Percentiles rank a stretch among this genome's conserved stretches.
phyloP scores from a whole-genome alignment of 2,329 filamentous ascomycete species.

The Penicillium sp. region DNA sequence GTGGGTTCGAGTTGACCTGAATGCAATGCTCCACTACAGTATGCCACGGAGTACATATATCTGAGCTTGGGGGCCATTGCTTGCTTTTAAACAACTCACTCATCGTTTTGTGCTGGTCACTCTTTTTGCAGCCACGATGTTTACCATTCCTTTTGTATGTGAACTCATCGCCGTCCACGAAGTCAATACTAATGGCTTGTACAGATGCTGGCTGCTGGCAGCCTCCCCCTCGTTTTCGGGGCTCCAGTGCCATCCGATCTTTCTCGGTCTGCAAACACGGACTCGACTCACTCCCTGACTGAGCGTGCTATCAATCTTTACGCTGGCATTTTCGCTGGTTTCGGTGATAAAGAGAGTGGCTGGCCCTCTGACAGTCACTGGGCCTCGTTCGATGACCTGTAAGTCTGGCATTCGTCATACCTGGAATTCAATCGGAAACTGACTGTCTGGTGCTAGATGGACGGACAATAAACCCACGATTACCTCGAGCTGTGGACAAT shows the following conservation, averaged over 20 bases:
- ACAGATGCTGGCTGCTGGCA: constrained; percentile 29
- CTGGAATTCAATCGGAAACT: background rate
- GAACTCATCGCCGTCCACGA: too few relatives aligned
- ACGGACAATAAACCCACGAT: constrained; percentile 12
- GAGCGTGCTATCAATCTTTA: constrained; percentile 15
- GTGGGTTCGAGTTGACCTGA: too few relatives aligned
- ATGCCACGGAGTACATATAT: too few relatives aligned
- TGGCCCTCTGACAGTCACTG: constrained; percentile 23
- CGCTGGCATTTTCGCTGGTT: constrained; percentile 17
- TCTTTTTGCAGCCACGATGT: constrained; percentile 16
- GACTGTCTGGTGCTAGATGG: constrained; percentile 2
- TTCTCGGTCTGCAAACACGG: constrained; percentile 14
- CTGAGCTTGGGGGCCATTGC: too few relatives aligned
- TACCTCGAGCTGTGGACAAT: constrained; percentile 17
- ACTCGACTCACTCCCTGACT: constrained; percentile 16
- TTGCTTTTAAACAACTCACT: constrained; percentile 15
- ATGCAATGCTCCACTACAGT: too few relatives aligned
- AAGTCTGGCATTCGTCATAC: constrained; percentile 1
- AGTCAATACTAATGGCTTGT: too few relatives aligned
- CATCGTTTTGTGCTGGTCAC: constrained; percentile 18
- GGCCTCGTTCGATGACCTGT: constrained; percentile 23
- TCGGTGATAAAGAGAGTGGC: constrained; percentile 19
- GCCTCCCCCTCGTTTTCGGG: constrained; percentile 27
- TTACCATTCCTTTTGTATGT: constrained; percentile 13
- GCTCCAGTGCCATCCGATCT: constrained; percentile 23